These are phyloP conservation scores for Coemansia umbellata DNA, from an alignment of 192 early-diverging fungal genomes.

Conservation along the genomic window DNA sequence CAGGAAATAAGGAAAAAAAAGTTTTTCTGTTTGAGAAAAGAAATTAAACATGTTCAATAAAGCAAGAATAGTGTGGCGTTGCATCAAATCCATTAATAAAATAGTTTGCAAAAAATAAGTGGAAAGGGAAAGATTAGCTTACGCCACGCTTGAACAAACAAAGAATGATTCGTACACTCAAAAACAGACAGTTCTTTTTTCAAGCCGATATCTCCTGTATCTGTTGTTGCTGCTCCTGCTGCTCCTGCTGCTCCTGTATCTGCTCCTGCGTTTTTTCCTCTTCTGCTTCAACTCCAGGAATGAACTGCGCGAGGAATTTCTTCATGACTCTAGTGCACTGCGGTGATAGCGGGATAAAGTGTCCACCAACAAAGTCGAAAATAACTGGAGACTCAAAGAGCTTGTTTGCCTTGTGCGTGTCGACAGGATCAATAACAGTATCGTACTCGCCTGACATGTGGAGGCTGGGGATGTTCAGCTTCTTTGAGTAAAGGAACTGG, in stretches of 20 bases:
- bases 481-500: slow-evolving; percentile 13
- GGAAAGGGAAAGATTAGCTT: neutral
- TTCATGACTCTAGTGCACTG: slow-evolving; percentile 26
- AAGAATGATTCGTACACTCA: neutral
- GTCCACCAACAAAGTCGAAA: slow-evolving; percentile 47
- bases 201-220: neutral
- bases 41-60: neutral
- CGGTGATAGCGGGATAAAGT: slow-evolving; percentile 43
- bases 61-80: neutral
- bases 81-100: neutral
- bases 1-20: neutral
- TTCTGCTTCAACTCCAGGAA: slow-evolving; percentile 20
- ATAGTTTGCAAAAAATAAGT: neutral
- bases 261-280: neutral
- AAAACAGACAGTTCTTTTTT: neutral
- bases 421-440: slow-evolving; percentile 26
- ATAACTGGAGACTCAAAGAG: slow-evolving; percentile 21
- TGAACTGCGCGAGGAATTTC: slow-evolving; percentile 24
- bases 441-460: slow-evolving; percentile 41
- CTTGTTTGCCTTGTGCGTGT: slow-evolving; percentile 8
- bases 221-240: neutral
- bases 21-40: neutral
- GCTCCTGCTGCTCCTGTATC: neutral
- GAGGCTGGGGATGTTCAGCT: slow-evolving; percentile 18
- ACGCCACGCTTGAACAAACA: too few relatives aligned